Base-by-base conservation (phyloP, 257 asterid genomes). In the Solanum ossicruentum region DNA sequence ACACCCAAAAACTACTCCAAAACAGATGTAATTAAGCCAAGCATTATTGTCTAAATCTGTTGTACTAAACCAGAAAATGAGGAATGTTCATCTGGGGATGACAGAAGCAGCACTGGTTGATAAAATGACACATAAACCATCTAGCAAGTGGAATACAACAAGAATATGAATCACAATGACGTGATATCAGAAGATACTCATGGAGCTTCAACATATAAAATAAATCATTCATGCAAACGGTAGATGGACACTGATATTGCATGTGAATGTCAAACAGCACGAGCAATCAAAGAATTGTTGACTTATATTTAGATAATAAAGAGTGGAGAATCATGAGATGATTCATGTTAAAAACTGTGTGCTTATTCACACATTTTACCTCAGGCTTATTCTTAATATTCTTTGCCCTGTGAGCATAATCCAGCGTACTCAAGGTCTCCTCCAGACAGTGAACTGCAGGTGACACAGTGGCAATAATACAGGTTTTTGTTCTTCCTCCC, bases 361-460 rank as follows among this genome's bases (percentile, higher is more conserved):
- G 63, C 65, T 26, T 26, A 77, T 52, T 78, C 82, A 16, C 17
- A 26, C 17, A 52, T 28, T 51, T 78, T 78, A 78, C 98, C 98
- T 95, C 98, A 10, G 98, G 98, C 88, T 95, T 95, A 91, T 95
- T 95, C 94, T 70, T 93, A 87, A 95, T 95, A 87, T 95, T 90
- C 85, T 95, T 95, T 26, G 98, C 98, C 90, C 98, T 89, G 87
- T 93, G 96, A 10, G 98, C 98, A 85, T 95, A 95, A 87, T 95
- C 98, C 85, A 95, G 85, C 7, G 98, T 95, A 89, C 98, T 95
- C 83, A 95, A 89, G 71, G 98, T 95, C 90, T 95, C 98, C 92
- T 95, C 98, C 61, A 95, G 93, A 88, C 98, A 93, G 89, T 93
- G 98, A 85, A 95, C 96, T 80, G 98, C 97, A 23, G 98, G 98